A percentile compares a stretch with the other conserved stretches of the same genome.
These are phyloP conservation scores for Scopulariopsis brevicaulis DNA, from an alignment of 2,329 filamentous ascomycete species.

Conservation along the genomic window DNA sequence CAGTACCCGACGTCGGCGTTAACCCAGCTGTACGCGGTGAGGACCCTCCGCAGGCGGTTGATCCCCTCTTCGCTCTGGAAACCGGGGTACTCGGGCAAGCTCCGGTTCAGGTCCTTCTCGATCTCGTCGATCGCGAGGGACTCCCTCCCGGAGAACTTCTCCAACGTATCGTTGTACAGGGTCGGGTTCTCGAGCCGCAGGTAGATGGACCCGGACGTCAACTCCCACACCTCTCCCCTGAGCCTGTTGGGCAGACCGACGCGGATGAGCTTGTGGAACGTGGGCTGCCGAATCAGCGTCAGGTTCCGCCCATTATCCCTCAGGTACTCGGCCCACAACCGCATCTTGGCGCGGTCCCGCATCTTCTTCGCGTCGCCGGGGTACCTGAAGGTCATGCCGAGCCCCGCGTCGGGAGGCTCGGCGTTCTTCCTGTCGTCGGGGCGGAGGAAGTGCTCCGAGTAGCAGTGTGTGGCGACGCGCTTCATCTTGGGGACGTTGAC, in stretches of 20 bases:
- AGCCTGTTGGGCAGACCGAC: constrained; percentile 90
- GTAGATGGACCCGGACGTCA: constrained; percentile 85
- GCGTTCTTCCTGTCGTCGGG: constrained; percentile 50
- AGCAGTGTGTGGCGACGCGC: constrained; percentile 70
- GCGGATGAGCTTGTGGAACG: constrained; percentile 93
- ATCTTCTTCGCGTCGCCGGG: constrained; percentile 91
- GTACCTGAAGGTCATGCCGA: constrained; percentile 88
- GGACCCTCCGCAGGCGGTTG: constrained; percentile 72
- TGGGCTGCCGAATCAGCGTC: constrained; percentile 87
- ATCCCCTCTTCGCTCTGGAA: constrained; percentile 97
- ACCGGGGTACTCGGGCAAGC: constrained; percentile 90
- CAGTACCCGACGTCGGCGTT: constrained; percentile 95
- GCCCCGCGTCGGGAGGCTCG: constrained; percentile 76
- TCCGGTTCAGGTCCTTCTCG: constrained; percentile 94
- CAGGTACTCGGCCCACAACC: constrained; percentile 93
- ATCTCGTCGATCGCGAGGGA: constrained; percentile 98
- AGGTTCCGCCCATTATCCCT: constrained; percentile 90
- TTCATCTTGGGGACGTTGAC: constrained; percentile 80
- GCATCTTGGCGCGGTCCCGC: constrained; percentile 91
- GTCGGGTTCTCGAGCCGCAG: constrained; percentile 77
- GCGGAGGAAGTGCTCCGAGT: constrained; percentile 73
- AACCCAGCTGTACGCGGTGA: constrained; percentile 96
- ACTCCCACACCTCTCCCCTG: constrained; percentile 90
- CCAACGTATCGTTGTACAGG: constrained; percentile 72
- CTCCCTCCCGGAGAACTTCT: constrained; percentile 72